A percentile compares a stretch with the other conserved stretches of the same genome.
These are phyloP conservation scores for Phanerochaete carnosa DNA, from an alignment of 768 basidiomycete species.

Conservation along the genomic window DNA sequence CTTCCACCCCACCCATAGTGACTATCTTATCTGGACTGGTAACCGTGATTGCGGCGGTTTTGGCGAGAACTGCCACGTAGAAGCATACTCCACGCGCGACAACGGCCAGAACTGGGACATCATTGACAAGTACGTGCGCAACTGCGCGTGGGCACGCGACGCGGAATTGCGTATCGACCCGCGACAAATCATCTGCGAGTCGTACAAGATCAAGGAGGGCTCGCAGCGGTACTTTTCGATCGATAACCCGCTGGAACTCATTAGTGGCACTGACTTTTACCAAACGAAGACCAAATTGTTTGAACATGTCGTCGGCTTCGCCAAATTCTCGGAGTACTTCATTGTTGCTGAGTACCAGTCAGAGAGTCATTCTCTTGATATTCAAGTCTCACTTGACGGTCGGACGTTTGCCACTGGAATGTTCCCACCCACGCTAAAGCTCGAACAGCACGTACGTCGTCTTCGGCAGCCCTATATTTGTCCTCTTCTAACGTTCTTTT, in stretches of 20 bases:
- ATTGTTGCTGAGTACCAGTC: constrained; percentile 83
- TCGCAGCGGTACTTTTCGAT: constrained; percentile 57
- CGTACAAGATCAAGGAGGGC: constrained; percentile 77
- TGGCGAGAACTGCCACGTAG: constrained; percentile 59
- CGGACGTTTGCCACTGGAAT: constrained; percentile 76
- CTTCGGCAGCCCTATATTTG: not conserved
- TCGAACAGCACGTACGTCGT: constrained; percentile 77
- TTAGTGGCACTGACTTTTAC: constrained; percentile 76
- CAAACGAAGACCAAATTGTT: constrained; percentile 72
- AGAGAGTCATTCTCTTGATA: constrained; percentile 57
- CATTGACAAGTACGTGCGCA: constrained; percentile 83
- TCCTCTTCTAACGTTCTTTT: not conserved
- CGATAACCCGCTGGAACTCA: constrained; percentile 71
- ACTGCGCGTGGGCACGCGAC: constrained; percentile 92
- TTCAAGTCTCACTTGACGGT: constrained; percentile 94
- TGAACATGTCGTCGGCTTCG: constrained; percentile 87
- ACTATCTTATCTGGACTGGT: constrained; percentile 89
- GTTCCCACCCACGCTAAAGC: constrained; percentile 90
- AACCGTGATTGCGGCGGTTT: constrained; percentile 57
- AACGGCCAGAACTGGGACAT: constrained; percentile 75
- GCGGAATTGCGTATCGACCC: constrained; percentile 74
- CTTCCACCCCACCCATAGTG: constrained; percentile 79
- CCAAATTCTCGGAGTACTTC: constrained; percentile 95
- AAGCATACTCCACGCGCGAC: constrained; percentile 71
- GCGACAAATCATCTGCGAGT: constrained; percentile 90